Conservation (phyloP, 1,284 basidiomycete species). For the Cryptococcus depauperatus region DNA sequence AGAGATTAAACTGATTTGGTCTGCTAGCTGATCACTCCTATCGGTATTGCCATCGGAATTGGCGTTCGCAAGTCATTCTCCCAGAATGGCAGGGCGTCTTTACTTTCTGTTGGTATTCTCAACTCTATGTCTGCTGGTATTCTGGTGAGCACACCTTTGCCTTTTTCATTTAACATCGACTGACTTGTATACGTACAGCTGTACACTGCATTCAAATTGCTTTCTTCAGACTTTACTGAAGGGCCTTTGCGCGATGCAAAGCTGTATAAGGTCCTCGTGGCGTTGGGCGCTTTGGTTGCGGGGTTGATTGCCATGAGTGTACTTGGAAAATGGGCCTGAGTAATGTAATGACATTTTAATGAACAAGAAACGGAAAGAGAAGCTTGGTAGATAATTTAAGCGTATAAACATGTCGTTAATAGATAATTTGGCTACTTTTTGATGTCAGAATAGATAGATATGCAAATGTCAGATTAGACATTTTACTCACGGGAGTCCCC, state of each 20-base stretch:
- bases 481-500: too few relatives aligned
- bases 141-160: constrained; percentile 8
- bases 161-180: not conserved
- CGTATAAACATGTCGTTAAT: too few relatives aligned
- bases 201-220: constrained; percentile 32
- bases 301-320: constrained; percentile 40
- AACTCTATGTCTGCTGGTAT: constrained; percentile 16
- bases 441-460: too few relatives aligned
- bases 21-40: constrained; percentile 19
- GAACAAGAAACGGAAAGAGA: not conserved
- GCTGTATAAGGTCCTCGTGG: constrained; percentile 16
- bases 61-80: constrained; percentile 31
- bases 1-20: not conserved
- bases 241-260: constrained; percentile 20
- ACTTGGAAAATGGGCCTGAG: constrained; percentile 41
- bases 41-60: constrained; percentile 32
- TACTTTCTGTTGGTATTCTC: constrained; percentile 35
- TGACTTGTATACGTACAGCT: constrained; percentile 10
- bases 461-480: too few relatives aligned
- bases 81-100: constrained; percentile 26
- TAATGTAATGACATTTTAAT: not conserved
- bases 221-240: constrained; percentile 23
- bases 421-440: too few relatives aligned
- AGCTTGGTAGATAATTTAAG: too few relatives aligned
- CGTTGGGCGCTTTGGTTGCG: constrained; percentile 19